These are phyloP conservation scores for Solioccasus polychromus DNA, from an alignment of 768 basidiomycete species.

Conservation along the genomic window DNA sequence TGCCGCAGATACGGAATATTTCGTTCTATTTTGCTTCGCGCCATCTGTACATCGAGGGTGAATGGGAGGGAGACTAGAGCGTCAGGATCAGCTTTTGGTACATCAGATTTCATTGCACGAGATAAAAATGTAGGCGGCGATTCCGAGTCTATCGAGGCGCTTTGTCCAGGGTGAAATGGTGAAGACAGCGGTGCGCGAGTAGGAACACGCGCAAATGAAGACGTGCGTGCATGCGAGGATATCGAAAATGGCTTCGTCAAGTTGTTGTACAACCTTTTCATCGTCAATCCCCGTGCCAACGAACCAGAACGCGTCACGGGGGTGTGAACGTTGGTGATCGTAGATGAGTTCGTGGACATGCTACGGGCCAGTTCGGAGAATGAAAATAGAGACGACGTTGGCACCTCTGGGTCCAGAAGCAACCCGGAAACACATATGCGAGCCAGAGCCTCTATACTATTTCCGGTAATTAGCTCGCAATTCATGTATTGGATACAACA, in stretches of 20 bases:
- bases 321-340: slow-evolving; percentile 24
- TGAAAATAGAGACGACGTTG: slow-evolving; percentile 47
- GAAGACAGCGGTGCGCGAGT: slow-evolving; percentile 7
- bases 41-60: slow-evolving; percentile 52
- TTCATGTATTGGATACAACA: slow-evolving; percentile 24
- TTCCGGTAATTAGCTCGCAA: slow-evolving; percentile 2
- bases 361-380: slow-evolving; percentile 24
- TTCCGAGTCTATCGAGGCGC: slow-evolving; percentile 37
- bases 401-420: slow-evolving; percentile 78
- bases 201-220: slow-evolving; percentile 15
- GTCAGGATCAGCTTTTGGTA: slow-evolving; percentile 34
- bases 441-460: slow-evolving; percentile 78
- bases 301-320: slow-evolving; percentile 29
- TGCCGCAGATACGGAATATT: slow-evolving; percentile 89
- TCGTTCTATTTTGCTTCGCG: slow-evolving; percentile 54
- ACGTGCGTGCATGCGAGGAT: slow-evolving; percentile 19
- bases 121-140: slow-evolving; percentile 51
- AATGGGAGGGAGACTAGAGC: slow-evolving; percentile 55
- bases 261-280: slow-evolving; percentile 44
- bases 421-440: slow-evolving; percentile 90
- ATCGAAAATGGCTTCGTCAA: slow-evolving; percentile 56
- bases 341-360: slow-evolving; percentile 27
- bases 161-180: neutral
- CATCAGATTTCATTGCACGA: slow-evolving; percentile 43
- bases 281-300: slow-evolving; percentile 42